These are phyloP conservation scores for Chaetomium strumarium DNA, from an alignment of 2,329 filamentous ascomycete species.

Conservation along the genomic window DNA sequence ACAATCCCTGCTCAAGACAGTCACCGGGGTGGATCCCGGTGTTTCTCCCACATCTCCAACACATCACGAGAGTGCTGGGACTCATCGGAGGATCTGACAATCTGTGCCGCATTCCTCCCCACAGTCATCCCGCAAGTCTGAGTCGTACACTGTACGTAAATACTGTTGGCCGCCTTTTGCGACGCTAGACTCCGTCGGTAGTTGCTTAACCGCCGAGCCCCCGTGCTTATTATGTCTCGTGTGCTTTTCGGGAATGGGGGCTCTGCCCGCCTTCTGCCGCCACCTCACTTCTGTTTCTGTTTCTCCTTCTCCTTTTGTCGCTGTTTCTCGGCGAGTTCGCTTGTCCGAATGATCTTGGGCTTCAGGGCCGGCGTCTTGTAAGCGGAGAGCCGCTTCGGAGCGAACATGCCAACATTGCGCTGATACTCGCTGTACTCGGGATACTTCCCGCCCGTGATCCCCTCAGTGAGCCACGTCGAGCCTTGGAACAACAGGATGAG, in stretches of 20 bases:
- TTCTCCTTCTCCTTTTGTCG: conserved; percentile 31
- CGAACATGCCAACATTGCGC: conserved; percentile 72
- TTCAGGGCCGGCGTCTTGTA: conserved; percentile 36
- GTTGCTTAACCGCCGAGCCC: background rate
- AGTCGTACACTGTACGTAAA: too few relatives aligned
- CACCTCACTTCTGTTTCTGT: conserved; percentile 21
- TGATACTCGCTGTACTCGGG: conserved; percentile 83
- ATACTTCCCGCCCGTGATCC: conserved; percentile 76
- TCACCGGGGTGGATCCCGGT: background rate
- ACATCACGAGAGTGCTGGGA: background rate
- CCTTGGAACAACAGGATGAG: conserved; percentile 81
- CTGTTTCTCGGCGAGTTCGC: conserved; percentile 43
- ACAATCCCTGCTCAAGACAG: background rate
- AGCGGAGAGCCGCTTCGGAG: conserved; percentile 52
- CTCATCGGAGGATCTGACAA: too few relatives aligned
- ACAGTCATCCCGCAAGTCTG: conserved; percentile 6
- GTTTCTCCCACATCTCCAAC: background rate
- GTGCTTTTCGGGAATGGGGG: too few relatives aligned
- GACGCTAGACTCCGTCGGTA: background rate
- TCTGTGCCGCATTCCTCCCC: conserved; percentile 6
- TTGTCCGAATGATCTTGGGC: conserved; percentile 46
- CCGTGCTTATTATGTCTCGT: background rate
- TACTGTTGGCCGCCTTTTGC: conserved; percentile 1
- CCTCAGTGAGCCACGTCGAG: conserved; percentile 83
- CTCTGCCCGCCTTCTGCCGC: background rate